Evolutionary conservation across 495 filamentous ascomycete species (phyloP).

Genomic region (Schizothecium vesticola): DNA sequence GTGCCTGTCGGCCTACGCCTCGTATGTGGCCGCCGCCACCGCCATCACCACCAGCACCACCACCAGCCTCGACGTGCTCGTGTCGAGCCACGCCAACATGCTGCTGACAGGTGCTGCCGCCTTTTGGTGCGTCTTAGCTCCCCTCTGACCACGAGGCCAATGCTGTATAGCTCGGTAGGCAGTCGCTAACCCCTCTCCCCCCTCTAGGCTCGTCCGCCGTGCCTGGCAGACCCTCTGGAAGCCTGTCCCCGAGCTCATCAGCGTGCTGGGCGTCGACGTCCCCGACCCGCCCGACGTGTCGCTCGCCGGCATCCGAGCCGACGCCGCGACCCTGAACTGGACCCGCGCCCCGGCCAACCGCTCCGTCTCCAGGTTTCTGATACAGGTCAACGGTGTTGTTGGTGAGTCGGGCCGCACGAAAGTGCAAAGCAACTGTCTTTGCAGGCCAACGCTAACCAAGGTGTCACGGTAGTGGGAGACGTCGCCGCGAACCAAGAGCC

Average conservation of each 20-base stretch:
- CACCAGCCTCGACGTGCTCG: slow-evolving; percentile 35
- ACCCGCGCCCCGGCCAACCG: slow-evolving; percentile 71
- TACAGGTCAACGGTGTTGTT: slow-evolving; percentile 89
- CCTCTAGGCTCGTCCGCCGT: slow-evolving; percentile 67
- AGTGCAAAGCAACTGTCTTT: slow-evolving; percentile 9
- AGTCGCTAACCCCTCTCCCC: slow-evolving; percentile 13
- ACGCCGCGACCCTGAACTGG: slow-evolving; percentile 89
- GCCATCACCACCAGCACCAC: slow-evolving; percentile 29
- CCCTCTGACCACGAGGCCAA: neutral
- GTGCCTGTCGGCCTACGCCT: slow-evolving; percentile 32
- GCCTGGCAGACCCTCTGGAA: slow-evolving; percentile 83
- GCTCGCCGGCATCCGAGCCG: slow-evolving; percentile 80
- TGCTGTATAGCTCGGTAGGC: no score
- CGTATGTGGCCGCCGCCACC: slow-evolving; percentile 28
- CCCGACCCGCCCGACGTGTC: slow-evolving; percentile 85
- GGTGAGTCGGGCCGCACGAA: slow-evolving; percentile 46
- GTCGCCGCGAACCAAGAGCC: slow-evolving; percentile 74
- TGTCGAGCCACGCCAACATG: slow-evolving; percentile 42
- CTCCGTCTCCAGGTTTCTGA: slow-evolving; percentile 77
- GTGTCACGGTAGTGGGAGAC: slow-evolving; percentile 64
- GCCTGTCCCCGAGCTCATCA: slow-evolving; percentile 82
- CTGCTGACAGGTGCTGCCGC: slow-evolving; percentile 40
- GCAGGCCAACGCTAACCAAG: neutral
- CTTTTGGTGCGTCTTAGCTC: slow-evolving; percentile 38
- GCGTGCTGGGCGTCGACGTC: slow-evolving; percentile 86